A percentile compares a stretch with the other conserved stretches of the same genome.
Conservation (phyloP, 2,329 filamentous ascomycete genomes). For the Uncinocarpus reesii region DNA sequence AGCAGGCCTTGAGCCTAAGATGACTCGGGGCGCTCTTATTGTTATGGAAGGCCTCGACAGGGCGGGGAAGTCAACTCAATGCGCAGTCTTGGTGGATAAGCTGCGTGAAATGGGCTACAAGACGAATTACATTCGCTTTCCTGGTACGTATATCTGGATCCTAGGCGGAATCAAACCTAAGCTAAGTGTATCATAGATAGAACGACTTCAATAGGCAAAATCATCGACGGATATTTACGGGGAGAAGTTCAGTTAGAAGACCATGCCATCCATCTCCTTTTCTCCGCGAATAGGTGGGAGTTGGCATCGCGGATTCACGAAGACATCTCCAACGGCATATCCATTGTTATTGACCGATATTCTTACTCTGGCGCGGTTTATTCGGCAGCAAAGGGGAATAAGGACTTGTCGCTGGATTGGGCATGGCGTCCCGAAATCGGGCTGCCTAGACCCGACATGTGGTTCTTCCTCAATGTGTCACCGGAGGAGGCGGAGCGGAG, state of each 20-base stretch:
- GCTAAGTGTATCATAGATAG: conserved; percentile 48
- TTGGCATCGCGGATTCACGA: conserved; percentile 34
- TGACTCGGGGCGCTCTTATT: conserved; percentile 54
- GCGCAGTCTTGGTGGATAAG: conserved; percentile 51
- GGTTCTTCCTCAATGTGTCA: conserved; percentile 75
- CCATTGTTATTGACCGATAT: conserved; percentile 81
- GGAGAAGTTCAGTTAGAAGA: conserved; percentile 66
- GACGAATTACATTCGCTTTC: conserved; percentile 55
- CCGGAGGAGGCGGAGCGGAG: conserved; percentile 60
- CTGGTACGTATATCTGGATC: conserved; percentile 39
- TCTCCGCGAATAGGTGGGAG: conserved; percentile 88
- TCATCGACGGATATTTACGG: conserved; percentile 76
- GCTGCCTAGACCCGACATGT: conserved; percentile 75
- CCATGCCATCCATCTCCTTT: conserved; percentile 80
- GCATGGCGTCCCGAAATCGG: conserved; percentile 75
- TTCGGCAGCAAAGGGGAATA: conserved; percentile 73
- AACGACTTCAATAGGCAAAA: conserved; percentile 70
- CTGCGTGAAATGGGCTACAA: conserved; percentile 43
- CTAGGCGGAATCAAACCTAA: not conserved
- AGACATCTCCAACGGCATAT: conserved; percentile 55
- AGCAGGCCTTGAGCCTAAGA: not conserved
- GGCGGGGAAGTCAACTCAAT: conserved; percentile 88
- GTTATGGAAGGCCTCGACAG: conserved; percentile 83
- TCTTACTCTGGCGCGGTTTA: conserved; percentile 94
- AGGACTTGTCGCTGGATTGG: conserved; percentile 62